A percentile compares a stretch with the other conserved stretches of the same genome.
Evolutionary conservation across 2,329 filamentous ascomycete genomes (phyloP).

Genomic region (Furcasterigmium furcatum): DNA sequence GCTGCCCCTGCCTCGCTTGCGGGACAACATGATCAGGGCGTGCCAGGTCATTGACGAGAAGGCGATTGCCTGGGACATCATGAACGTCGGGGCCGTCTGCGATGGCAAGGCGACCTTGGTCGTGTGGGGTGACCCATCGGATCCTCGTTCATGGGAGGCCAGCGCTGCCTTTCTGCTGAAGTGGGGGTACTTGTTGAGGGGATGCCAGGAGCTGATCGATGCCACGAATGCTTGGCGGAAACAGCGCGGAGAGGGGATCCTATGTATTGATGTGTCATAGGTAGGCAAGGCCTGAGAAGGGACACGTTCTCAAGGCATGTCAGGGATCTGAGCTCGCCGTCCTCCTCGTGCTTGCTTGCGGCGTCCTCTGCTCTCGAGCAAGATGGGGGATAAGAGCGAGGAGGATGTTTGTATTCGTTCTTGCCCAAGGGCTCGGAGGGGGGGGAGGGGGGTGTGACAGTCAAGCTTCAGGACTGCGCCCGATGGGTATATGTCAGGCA

Average conservation of each 20-base stretch:
- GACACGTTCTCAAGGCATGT: too few relatives aligned
- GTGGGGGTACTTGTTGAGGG: slow-evolving; percentile 35
- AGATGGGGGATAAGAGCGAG: too few relatives aligned
- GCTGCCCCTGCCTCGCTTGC: slow-evolving; percentile 26
- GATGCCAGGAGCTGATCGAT: slow-evolving; percentile 30
- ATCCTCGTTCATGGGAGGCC: slow-evolving; percentile 42
- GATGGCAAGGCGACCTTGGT: slow-evolving; percentile 28
- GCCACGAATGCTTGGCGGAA: slow-evolving; percentile 31
- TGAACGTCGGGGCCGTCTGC: neutral
- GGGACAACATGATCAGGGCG: slow-evolving; percentile 24
- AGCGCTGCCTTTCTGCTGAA: slow-evolving; percentile 39
- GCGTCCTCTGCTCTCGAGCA: too few relatives aligned
- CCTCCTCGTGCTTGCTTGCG: too few relatives aligned
- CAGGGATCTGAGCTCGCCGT: too few relatives aligned
- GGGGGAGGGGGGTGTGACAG: too few relatives aligned
- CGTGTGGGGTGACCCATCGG: slow-evolving; percentile 45
- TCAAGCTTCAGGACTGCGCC: too few relatives aligned
- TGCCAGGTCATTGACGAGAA: neutral
- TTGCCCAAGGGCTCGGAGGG: too few relatives aligned
- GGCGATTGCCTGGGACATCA: neutral
- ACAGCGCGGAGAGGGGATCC: slow-evolving; percentile 3
- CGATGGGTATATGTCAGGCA: too few relatives aligned
- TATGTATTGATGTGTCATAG: neutral
- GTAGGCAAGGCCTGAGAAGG: too few relatives aligned
- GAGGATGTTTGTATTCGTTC: too few relatives aligned